These are phyloP conservation scores for Collybia mongolica DNA, from an alignment of 768 basidiomycete species.

Conservation along the genomic window DNA sequence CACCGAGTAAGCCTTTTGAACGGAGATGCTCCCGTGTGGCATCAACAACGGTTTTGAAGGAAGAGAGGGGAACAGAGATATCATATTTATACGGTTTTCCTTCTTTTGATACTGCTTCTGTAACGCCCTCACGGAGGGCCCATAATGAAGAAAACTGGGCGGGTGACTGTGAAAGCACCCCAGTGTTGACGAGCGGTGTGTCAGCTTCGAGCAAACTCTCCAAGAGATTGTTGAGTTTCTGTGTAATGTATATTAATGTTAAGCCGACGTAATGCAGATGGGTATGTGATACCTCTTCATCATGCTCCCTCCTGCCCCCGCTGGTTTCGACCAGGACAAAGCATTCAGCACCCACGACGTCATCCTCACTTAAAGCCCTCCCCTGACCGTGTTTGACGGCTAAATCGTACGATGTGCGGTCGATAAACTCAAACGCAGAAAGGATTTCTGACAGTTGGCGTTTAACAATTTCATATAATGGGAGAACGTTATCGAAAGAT, in stretches of 20 bases:
- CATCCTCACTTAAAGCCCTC: conserved; percentile 69
- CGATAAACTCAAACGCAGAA: conserved; percentile 96
- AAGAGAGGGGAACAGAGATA: conserved; percentile 81
- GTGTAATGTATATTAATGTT: conserved; percentile 8
- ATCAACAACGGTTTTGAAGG: conserved; percentile 89
- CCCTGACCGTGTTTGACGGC: conserved; percentile 84
- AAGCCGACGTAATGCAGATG: conserved; percentile 1
- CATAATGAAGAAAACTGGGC: conserved; percentile 88
- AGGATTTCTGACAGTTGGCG: conserved; percentile 89
- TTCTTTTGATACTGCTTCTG: conserved; percentile 90
- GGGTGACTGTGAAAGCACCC: conserved; percentile 88
- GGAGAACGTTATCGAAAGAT: conserved; percentile 82
- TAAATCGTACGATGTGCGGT: conserved; percentile 80
- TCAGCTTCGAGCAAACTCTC: conserved; percentile 76
- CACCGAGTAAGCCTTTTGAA: conserved; percentile 66
- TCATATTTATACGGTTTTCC: conserved; percentile 98
- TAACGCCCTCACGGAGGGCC: conserved; percentile 88
- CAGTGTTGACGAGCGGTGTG: conserved; percentile 78
- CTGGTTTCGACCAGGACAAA: conserved; percentile 96
- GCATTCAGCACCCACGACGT: conserved; percentile 76
- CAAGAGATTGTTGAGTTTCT: conserved; percentile 86
- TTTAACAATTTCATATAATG: conserved; percentile 81
- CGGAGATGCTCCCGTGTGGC: conserved; percentile 68
- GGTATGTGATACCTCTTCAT: conserved; percentile 70
- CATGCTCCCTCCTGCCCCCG: conserved; percentile 89